Conservation (phyloP, 2,329 filamentous ascomycete species). For the Pseudogymnoascus sp. region DNA sequence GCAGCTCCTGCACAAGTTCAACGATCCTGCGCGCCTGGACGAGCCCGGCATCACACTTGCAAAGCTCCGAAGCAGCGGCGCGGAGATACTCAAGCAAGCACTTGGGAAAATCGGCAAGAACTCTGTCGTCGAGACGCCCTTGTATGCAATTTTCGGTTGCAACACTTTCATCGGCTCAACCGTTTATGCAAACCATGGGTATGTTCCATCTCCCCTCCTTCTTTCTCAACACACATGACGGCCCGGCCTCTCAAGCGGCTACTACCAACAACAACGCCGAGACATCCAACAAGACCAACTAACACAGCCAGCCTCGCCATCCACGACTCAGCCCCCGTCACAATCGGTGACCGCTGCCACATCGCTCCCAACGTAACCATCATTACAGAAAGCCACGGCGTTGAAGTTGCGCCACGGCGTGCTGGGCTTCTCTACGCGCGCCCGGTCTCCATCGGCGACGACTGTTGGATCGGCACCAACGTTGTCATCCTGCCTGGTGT, state of each 20-base stretch:
- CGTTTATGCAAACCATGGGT: slow-evolving; percentile 22
- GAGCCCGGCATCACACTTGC: slow-evolving; percentile 16
- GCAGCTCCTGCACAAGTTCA: slow-evolving; percentile 17
- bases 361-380: slow-evolving; percentile 67
- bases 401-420: slow-evolving; percentile 47
- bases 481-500: slow-evolving; percentile 45
- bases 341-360: slow-evolving; percentile 26
- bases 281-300: neutral
- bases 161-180: slow-evolving; percentile 19
- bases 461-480: slow-evolving; percentile 50
- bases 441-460: slow-evolving; percentile 42
- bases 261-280: neutral
- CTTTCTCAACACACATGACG: neutral
- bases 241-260: neutral
- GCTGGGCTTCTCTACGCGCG: slow-evolving; percentile 47
- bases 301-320: slow-evolving; percentile 19
- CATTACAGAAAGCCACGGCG: slow-evolving; percentile 64
- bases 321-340: slow-evolving; percentile 40
- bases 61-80: slow-evolving; percentile 16
- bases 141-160: slow-evolving; percentile 22
- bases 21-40: slow-evolving; percentile 17
- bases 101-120: slow-evolving; percentile 17
- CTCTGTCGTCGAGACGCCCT: slow-evolving; percentile 19
- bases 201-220: neutral
- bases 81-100: slow-evolving; percentile 14